Base-by-base conservation (phyloP, 352 stramenopile species). In the Thalassiosira livingstoniorum region DNA sequence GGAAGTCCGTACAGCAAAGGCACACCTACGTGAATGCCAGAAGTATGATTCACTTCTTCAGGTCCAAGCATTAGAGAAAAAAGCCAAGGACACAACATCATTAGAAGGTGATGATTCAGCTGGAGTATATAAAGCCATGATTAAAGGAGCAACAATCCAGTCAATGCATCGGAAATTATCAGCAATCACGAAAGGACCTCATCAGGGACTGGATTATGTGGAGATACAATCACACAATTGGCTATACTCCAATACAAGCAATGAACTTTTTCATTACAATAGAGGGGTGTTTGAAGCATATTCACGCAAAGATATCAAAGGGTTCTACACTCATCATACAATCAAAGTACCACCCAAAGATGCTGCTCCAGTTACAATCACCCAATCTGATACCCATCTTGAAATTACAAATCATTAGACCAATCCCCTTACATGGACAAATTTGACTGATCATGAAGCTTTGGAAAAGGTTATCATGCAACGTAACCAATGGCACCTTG, bases 271-370 rank as follows among this genome's bases (percentile, higher is more conserved):
- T 39, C 37, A 69, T 35, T 76, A 76, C 31, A 37, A 69, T 2
- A 0, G 39, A 25, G 69, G 77, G 7, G 45, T 54, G 10, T 85
- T 79, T 25, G 54, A 85, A 57, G 55, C 68, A 35, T 51, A 80
- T 42, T n/a, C 69, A 34, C 1, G 4, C 15, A 2, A 5, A 18
- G n/a, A 23, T 15, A 7, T 18, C 39, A 47, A 47, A 7, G 18
- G 0, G 4, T 85, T 62, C 27, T 53, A 73, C n/a, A 45, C 2
- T 5, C 62, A 85, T 23, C 69, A 80, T 53, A 70, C 62, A 15
- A 13, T 85, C n/a, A 85, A 85, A 39, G 39, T 80, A 29, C 10
- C 71, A 31, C 45, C 67, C 35, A 15, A 47, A 18, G 39, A 47
- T n/a, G n/a, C n/a, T n/a, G n/a, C n/a, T n/a, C n/a, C n/a, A n/a